Evolutionary conservation across 768 basidiomycete species (phyloP).

Genomic region (Calocybe indica): DNA sequence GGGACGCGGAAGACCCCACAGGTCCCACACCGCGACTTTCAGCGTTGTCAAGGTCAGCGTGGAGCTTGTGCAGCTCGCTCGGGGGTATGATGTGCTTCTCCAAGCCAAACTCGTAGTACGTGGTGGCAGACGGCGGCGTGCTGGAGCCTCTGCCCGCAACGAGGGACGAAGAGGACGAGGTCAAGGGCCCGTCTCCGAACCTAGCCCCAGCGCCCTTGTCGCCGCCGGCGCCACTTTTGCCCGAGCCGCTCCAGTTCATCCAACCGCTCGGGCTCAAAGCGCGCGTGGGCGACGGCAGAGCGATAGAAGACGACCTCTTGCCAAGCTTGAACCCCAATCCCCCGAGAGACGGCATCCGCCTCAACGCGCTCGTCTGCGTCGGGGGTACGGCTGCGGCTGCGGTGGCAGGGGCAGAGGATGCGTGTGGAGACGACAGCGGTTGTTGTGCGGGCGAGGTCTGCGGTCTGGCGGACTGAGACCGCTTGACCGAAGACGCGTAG

Average conservation of each 20-base stretch:
- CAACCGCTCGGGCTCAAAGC: no score
- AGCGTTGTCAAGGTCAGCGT: slow-evolving; percentile 14
- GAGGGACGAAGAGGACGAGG: slow-evolving; percentile 4
- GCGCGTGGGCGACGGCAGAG: slow-evolving; percentile 11
- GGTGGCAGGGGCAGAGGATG: no score
- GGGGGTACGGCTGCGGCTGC: no score
- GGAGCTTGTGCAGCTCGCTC: slow-evolving; percentile 42
- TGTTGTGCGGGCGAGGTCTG: no score
- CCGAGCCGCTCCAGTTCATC: slow-evolving; percentile 7
- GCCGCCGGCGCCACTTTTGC: slow-evolving; percentile 4
- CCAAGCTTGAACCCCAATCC: slow-evolving; percentile 2
- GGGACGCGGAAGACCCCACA: not conserved
- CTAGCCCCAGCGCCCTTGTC: not conserved
- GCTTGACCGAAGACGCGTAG: no score
- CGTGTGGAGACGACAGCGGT: no score
- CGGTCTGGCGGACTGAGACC: no score
- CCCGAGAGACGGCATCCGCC: not conserved
- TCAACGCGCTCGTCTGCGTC: no score
- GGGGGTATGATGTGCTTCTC: slow-evolving; percentile 51
- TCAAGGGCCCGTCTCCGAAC: not conserved
- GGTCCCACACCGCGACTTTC: no score
- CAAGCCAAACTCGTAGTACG: slow-evolving; percentile 4
- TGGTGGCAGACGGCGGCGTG: not conserved
- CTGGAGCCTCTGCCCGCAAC: not conserved
- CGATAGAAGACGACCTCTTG: slow-evolving; percentile 12